Conservation (phyloP, 768 basidiomycete species). For the Coprinopsis sp. region DNA sequence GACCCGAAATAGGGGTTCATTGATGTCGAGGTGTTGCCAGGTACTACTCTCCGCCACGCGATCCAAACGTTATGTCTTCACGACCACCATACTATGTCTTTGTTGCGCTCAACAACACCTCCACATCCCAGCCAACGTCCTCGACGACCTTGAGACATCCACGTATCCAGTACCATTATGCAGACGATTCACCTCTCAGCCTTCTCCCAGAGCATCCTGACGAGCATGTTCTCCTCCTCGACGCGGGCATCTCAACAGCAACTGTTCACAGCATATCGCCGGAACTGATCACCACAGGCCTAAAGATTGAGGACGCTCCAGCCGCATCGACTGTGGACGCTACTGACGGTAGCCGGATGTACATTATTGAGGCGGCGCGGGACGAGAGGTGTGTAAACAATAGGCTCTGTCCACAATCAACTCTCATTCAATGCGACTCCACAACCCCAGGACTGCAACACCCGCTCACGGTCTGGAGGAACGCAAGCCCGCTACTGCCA, state of each 20-base stretch:
- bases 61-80: conserved; percentile 4
- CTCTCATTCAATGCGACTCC: conserved; percentile 8
- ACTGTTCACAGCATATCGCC: conserved; percentile 49
- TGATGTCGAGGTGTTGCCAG: too few species aligned
- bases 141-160: conserved; percentile 60
- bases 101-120: conserved; percentile 43
- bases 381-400: conserved; percentile 43
- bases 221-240: conserved; percentile 73
- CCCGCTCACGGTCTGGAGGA: conserved; percentile 32
- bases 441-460: conserved; percentile 17
- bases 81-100: conserved; percentile 66
- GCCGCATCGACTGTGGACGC: conserved; percentile 47
- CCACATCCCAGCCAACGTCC: conserved; percentile 28
- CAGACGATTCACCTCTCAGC: conserved; percentile 68
- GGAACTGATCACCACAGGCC: conserved; percentile 43
- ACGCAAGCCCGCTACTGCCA: conserved; percentile 42
- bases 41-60: too few species aligned
- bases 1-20: too few species aligned
- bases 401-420: neutral
- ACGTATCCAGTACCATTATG: conserved; percentile 75
- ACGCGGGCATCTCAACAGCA: conserved; percentile 40
- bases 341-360: conserved; percentile 57
- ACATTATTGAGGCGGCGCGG: conserved; percentile 63
- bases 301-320: conserved; percentile 70
- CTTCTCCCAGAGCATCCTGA: conserved; percentile 54